Evolutionary conservation across 805 yeast species (phyloP).

Genomic region (Wickerhamomyces ciferrii): DNA sequence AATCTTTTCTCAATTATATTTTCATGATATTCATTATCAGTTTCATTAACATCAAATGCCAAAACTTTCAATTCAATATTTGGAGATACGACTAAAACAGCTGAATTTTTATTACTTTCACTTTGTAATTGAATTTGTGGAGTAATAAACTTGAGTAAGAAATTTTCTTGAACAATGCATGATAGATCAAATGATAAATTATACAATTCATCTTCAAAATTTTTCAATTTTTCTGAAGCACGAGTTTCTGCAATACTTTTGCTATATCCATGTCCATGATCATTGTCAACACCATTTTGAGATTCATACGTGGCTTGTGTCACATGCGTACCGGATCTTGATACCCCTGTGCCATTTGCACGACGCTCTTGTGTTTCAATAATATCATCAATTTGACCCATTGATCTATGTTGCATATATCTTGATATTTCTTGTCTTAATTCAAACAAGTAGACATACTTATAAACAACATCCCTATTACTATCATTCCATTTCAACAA

Average conservation of each 20-base stretch:
- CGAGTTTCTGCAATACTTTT: constrained; percentile 10
- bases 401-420: constrained; percentile 42
- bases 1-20: constrained; percentile 57
- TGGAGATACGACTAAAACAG: constrained; percentile 71
- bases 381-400: constrained; percentile 45
- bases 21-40: constrained; percentile 37
- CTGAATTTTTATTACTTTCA: constrained; percentile 45
- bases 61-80: constrained; percentile 62
- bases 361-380: constrained; percentile 28
- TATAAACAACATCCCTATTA: constrained; percentile 57
- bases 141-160: constrained; percentile 60
- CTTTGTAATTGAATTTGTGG: constrained; percentile 79
- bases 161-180: constrained; percentile 44
- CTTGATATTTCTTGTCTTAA: constrained; percentile 37
- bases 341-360: not conserved
- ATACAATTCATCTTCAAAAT: constrained; percentile 48
- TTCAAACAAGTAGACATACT: constrained; percentile 48
- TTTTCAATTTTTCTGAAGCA: constrained; percentile 27
- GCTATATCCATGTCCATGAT: constrained; percentile 3
- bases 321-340: not conserved
- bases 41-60: constrained; percentile 47
- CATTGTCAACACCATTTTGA: not conserved
- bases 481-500: constrained; percentile 75
- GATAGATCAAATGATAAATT: constrained; percentile 30
- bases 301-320: not conserved